Conservation (phyloP, 192 early-diverging fungal genomes). For the Lobosporangium transversale region DNA sequence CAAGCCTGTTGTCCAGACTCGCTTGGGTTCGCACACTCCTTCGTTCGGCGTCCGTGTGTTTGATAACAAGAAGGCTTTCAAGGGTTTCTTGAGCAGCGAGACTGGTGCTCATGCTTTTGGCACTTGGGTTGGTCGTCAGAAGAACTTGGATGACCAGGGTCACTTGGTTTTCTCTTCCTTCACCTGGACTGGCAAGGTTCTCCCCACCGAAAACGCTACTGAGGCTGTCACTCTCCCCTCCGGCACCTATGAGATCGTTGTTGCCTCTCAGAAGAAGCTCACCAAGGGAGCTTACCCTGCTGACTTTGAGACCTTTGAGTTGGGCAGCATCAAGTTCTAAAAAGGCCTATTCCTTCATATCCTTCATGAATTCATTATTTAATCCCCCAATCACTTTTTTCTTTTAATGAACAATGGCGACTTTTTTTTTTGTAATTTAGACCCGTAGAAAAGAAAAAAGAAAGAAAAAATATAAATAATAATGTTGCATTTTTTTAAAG, state of each 20-base stretch:
- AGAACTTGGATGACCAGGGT: not conserved
- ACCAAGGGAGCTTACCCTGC: constrained; percentile 31
- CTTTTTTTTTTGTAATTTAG: no score
- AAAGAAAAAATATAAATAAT: no score
- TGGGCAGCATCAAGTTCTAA: not conserved
- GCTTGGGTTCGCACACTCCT: constrained; percentile 21
- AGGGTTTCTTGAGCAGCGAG: not conserved
- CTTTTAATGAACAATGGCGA: no score
- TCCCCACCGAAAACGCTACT: constrained; percentile 7
- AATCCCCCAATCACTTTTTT: no score
- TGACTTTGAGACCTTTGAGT: constrained; percentile 33
- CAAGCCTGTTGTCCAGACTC: not conserved
- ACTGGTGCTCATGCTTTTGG: constrained; percentile 1
- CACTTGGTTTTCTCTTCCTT: constrained; percentile 6
- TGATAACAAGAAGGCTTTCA: constrained; percentile 7
- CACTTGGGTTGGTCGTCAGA: not conserved
- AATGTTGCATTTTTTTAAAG: no score
- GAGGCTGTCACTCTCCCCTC: not conserved
- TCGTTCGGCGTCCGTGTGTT: constrained; percentile 10
- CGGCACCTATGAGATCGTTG: constrained; percentile 28
- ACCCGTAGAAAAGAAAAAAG: no score
- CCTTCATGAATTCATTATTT: no score
- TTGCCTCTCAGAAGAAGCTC: constrained; percentile 39
- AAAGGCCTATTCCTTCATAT: no score
- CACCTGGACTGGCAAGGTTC: constrained; percentile 21